Evolutionary conservation across 257 asterid species (phyloP).

Genomic region (Nicotiana undulata): DNA sequence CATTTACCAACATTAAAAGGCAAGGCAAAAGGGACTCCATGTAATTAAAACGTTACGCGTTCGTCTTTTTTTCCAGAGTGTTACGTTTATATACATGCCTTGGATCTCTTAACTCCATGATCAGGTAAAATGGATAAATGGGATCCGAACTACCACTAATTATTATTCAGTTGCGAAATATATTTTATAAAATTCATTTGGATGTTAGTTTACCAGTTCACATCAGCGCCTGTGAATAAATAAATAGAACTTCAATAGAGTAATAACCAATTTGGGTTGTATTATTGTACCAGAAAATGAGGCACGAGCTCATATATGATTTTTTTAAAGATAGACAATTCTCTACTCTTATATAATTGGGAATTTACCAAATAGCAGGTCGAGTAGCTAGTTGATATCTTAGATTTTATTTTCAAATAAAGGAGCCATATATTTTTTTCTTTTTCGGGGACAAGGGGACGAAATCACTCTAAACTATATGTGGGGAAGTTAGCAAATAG

Average conservation of each 20-base stretch:
- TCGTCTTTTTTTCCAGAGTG: not conserved
- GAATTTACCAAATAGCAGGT: not conserved
- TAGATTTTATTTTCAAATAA: not conserved
- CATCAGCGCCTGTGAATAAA: not conserved
- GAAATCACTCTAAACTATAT: too few species aligned
- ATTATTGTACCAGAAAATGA: not conserved
- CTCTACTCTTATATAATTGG: not conserved
- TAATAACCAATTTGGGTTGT: not conserved
- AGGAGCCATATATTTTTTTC: not conserved
- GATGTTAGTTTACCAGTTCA: not conserved
- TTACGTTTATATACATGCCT: not conserved
- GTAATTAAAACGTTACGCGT: not conserved
- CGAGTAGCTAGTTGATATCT: not conserved
- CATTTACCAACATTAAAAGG: not conserved
- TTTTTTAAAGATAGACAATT: not conserved
- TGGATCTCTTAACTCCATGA: not conserved
- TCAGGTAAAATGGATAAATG: too few species aligned
- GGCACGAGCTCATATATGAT: not conserved
- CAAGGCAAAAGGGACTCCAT: not conserved
- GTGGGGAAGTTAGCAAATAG: too few species aligned
- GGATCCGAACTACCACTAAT: not conserved
- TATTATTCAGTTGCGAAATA: not conserved
- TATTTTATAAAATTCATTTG: not conserved
- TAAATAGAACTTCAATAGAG: not conserved
- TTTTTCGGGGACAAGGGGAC: too few species aligned